Conservation (phyloP, 768 basidiomycete genomes). For the Hysterangium stoloniferum region DNA sequence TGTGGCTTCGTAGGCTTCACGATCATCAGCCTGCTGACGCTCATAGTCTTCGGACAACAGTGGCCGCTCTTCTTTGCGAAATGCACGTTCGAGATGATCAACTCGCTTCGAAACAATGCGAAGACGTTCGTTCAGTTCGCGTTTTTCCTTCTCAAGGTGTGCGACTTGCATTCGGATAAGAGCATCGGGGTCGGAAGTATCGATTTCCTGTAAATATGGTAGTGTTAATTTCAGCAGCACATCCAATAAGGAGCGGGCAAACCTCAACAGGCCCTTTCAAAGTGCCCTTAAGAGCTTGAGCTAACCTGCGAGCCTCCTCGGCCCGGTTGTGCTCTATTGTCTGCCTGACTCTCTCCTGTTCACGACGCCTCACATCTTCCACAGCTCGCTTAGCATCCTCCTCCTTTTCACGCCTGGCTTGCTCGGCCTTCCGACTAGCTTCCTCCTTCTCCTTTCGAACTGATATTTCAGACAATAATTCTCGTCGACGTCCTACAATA, state of each 20-base stretch:
- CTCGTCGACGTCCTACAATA: slow-evolving; percentile 76
- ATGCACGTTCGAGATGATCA: slow-evolving; percentile 92
- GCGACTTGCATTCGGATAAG: slow-evolving; percentile 88
- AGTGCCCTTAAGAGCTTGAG: slow-evolving; percentile 70
- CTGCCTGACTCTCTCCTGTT: slow-evolving; percentile 50
- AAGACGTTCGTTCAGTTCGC: slow-evolving; percentile 71
- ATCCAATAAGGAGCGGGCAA: slow-evolving; percentile 22
- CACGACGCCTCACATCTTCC: slow-evolving; percentile 57
- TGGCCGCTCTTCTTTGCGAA: slow-evolving; percentile 87
- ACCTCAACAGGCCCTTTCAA: slow-evolving; percentile 69
- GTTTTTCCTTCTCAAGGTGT: slow-evolving; percentile 96
- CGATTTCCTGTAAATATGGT: slow-evolving; percentile 51
- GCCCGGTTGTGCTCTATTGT: slow-evolving; percentile 65
- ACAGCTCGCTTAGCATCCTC: slow-evolving; percentile 53
- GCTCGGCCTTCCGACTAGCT: slow-evolving; percentile 67
- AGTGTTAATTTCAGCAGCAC: not conserved
- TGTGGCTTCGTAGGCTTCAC: slow-evolving; percentile 53
- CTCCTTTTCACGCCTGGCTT: slow-evolving; percentile 55
- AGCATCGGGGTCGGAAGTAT: slow-evolving; percentile 75
- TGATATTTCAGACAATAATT: slow-evolving; percentile 75
- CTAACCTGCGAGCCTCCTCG: slow-evolving; percentile 85
- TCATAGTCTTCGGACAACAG: slow-evolving; percentile 83
- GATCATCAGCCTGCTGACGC: slow-evolving; percentile 73
- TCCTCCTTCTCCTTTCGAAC: slow-evolving; percentile 88
- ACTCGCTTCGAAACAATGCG: slow-evolving; percentile 82